phyloP scores from a whole-genome alignment of 1,139 yeast genomes.

The Debaryomycetaceae sp. region DNA sequence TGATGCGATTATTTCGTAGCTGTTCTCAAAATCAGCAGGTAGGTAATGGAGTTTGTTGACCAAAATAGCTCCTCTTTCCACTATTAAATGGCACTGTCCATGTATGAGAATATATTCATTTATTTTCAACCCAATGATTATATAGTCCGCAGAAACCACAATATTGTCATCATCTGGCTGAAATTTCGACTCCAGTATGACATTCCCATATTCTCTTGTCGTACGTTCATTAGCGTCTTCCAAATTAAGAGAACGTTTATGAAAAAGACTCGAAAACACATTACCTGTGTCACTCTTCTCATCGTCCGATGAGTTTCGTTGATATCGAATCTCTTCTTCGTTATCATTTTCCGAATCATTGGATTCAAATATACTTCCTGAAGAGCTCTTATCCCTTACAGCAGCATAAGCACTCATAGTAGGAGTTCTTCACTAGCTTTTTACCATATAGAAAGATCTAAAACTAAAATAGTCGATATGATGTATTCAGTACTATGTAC shows the following conservation, averaged over 20 bases:
- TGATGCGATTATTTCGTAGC: constrained; percentile 45
- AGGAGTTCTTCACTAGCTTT: background rate
- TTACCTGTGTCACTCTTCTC: constrained; percentile 10
- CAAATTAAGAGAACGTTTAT: constrained; percentile 1
- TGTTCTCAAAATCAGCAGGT: constrained; percentile 20
- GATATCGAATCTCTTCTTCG: constrained; percentile 18
- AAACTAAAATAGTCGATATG: background rate
- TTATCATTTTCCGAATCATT: constrained; percentile 15
- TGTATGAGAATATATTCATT: constrained; percentile 51
- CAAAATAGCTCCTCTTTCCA: constrained; percentile 58
- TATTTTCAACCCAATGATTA: constrained; percentile 40
- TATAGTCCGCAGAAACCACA: constrained; percentile 24
- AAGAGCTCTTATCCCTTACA: constrained; percentile 19
- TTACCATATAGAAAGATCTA: background rate
- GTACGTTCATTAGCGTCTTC: constrained; percentile 4
- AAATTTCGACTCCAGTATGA: constrained; percentile 32
- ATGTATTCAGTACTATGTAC: background rate
- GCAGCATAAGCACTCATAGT: constrained; percentile 57
- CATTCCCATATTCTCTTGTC: constrained; percentile 5
- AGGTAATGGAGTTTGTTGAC: constrained; percentile 54
- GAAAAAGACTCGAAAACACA: background rate
- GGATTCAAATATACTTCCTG: background rate
- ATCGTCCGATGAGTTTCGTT: constrained; percentile 25
- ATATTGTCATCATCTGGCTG: constrained; percentile 35
- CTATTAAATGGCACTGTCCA: constrained; percentile 55